Evolutionary conservation across 75 land plant species (phyloP).

Genomic region (Cryptomeria japonica): DNA sequence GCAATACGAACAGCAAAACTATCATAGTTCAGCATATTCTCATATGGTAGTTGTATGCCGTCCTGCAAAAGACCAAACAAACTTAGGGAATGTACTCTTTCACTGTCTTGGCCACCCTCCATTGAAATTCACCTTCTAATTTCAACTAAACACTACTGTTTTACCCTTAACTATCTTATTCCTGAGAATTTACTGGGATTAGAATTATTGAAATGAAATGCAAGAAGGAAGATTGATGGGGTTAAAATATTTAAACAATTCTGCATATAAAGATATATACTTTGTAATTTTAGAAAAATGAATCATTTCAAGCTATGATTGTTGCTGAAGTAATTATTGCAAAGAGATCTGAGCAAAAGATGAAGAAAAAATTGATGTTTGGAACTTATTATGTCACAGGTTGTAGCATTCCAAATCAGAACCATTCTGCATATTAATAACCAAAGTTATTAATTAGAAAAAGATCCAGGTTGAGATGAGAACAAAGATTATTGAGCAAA

Average conservation of each 20-base stretch:
- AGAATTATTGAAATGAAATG: not conserved
- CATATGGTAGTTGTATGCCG: constrained; percentile 89
- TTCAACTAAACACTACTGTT: not conserved
- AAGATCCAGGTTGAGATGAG: not conserved
- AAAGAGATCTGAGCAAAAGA: not conserved
- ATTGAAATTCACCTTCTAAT: not conserved
- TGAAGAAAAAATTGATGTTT: not conserved
- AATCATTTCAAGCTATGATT: not conserved
- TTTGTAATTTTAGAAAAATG: not conserved
- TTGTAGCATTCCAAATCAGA: not conserved
- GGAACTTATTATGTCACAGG: not conserved
- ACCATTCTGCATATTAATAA: too few relatives aligned
- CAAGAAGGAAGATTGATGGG: not conserved
- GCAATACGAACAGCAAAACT: constrained; percentile 82
- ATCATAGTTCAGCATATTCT: constrained; percentile 84
- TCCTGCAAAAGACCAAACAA: constrained; percentile 50
- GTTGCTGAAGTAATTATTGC: not conserved
- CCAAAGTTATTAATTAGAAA: not conserved
- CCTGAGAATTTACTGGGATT: not conserved
- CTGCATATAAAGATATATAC: not conserved
- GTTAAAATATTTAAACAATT: not conserved
- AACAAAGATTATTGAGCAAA: constrained; percentile 11
- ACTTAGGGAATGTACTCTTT: not conserved
- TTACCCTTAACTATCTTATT: not conserved
- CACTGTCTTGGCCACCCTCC: not conserved